A percentile compares a stretch with the other conserved stretches of the same genome.
Conservation (phyloP, 163 green algal species). For the Picocystis sp. region DNA sequence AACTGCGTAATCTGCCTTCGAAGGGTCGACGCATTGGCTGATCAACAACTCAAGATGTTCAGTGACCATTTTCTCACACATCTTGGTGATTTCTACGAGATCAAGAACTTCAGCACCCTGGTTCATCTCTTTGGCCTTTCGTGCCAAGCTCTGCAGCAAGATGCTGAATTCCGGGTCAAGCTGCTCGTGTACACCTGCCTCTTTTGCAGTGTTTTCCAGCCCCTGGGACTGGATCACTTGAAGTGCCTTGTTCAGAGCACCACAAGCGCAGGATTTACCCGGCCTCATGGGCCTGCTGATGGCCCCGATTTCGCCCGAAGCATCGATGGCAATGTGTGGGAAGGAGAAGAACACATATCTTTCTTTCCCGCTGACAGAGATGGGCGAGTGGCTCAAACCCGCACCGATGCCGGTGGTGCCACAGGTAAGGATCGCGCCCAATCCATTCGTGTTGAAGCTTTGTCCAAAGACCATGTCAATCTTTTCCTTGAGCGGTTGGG, state of each 20-base stretch:
- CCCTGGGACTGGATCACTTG: too few species aligned
- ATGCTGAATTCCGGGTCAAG: too few species aligned
- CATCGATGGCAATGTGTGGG: conserved; percentile 74
- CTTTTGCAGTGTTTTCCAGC: too few species aligned
- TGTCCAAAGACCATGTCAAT: conserved; percentile 65
- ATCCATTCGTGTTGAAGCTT: conserved; percentile 71
- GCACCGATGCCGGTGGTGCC: conserved; percentile 28
- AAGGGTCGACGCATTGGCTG: too few species aligned
- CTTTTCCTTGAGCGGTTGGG: conserved; percentile 56
- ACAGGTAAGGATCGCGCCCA: conserved; percentile 33
- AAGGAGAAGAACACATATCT: conserved; percentile 86
- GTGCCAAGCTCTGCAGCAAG: too few species aligned
- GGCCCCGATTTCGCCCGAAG: conserved; percentile 33
- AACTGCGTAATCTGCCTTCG: too few species aligned
- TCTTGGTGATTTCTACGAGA: too few species aligned
- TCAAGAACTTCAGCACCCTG: too few species aligned
- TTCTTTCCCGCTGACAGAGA: conserved; percentile 27
- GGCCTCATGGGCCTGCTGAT: conserved; percentile 48
- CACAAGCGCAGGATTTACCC: conserved; percentile 48
- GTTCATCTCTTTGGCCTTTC: too few species aligned
- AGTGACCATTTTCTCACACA: too few species aligned
- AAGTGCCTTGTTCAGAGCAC: conserved; percentile 29
- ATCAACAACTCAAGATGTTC: too few species aligned
- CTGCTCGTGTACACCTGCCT: too few species aligned
- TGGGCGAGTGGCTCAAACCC: conserved; percentile 46